These are phyloP conservation scores for Metarhizium anisopliae DNA, from an alignment of 2,329 filamentous ascomycete species.

Conservation along the genomic window DNA sequence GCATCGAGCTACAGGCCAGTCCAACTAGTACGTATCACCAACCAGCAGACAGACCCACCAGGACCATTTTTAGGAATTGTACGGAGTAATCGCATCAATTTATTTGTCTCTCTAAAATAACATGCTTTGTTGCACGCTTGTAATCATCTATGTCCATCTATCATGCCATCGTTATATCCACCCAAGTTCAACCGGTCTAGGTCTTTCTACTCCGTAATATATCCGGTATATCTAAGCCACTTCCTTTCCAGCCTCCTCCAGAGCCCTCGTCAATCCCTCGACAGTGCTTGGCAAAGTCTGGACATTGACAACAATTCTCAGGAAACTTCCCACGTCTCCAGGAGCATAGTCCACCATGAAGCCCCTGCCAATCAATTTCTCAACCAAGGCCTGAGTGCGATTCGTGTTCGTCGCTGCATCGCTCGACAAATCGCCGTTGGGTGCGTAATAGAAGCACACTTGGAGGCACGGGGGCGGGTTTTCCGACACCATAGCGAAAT, in stretches of 20 bases:
- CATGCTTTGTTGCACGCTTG: too few relatives aligned
- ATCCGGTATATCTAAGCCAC: not conserved
- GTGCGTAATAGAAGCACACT: slow-evolving; percentile 86
- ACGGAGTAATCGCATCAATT: too few relatives aligned
- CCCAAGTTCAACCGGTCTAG: not conserved
- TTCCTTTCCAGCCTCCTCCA: slow-evolving; percentile 36
- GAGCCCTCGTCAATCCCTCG: slow-evolving; percentile 42
- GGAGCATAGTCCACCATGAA: slow-evolving; percentile 57
- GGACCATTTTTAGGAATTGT: too few relatives aligned
- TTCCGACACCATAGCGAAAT: slow-evolving; percentile 64
- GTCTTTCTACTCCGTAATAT: not conserved
- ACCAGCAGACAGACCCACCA: too few relatives aligned
- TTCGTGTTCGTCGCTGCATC: slow-evolving; percentile 37
- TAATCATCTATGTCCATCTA: not conserved
- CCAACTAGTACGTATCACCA: too few relatives aligned
- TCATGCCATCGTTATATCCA: not conserved
- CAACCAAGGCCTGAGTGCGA: slow-evolving; percentile 39
- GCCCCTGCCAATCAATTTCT: slow-evolving; percentile 37
- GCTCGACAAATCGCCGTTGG: slow-evolving; percentile 36
- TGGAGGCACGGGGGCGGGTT: slow-evolving; percentile 83
- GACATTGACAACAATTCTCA: slow-evolving; percentile 50
- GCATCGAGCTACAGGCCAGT: too few relatives aligned
- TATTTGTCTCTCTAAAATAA: too few relatives aligned
- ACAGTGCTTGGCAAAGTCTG: slow-evolving; percentile 44
- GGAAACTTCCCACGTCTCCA: slow-evolving; percentile 45